phyloP scores from a whole-genome alignment of 2,329 filamentous ascomycete species.

The Xylariomycetidae sp. region DNA sequence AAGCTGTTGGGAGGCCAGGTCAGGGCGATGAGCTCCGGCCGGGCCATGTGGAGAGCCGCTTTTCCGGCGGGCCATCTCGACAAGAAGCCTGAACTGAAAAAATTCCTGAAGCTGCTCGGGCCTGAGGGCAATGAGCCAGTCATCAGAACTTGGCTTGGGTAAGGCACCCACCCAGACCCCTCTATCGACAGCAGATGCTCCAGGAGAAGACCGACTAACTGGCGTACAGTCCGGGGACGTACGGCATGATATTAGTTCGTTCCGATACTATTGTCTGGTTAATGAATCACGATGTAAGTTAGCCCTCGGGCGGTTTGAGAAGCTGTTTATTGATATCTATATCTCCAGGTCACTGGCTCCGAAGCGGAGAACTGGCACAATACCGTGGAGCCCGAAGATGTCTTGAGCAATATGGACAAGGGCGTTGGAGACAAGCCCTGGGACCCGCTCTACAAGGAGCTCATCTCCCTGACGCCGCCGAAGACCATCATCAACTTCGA shows the following conservation, averaged over 20 bases:
- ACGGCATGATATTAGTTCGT: slow-evolving; percentile 29
- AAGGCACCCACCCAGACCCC: slow-evolving; percentile 27
- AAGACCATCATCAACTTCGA: slow-evolving; percentile 34
- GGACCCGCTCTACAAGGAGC: slow-evolving; percentile 29
- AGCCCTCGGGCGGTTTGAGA: no score
- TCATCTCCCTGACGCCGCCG: slow-evolving; percentile 27
- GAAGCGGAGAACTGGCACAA: slow-evolving; percentile 33
- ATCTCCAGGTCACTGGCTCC: slow-evolving; percentile 31
- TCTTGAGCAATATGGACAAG: slow-evolving; percentile 32
- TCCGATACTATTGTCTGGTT: slow-evolving; percentile 32
- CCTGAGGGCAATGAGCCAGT: slow-evolving; percentile 36
- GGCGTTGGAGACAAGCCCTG: slow-evolving; percentile 26
- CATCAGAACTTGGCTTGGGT: slow-evolving; percentile 42
- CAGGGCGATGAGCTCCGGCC: slow-evolving; percentile 36
- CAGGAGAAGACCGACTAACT: slow-evolving; percentile 22
- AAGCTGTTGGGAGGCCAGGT: slow-evolving; percentile 38
- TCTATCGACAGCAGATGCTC: no score
- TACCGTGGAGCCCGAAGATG: slow-evolving; percentile 30
- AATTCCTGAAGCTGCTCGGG: slow-evolving; percentile 38
- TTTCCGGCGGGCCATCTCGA: slow-evolving; percentile 35
- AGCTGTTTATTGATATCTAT: no score
- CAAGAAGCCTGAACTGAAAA: slow-evolving; percentile 32
- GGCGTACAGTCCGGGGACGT: slow-evolving; percentile 35
- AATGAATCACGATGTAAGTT: slow-evolving; percentile 33
- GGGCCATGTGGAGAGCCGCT: slow-evolving; percentile 40